phyloP scores from a whole-genome alignment of 1,284 basidiomycete genomes.

The Pseudozyma hubeiensis region DNA sequence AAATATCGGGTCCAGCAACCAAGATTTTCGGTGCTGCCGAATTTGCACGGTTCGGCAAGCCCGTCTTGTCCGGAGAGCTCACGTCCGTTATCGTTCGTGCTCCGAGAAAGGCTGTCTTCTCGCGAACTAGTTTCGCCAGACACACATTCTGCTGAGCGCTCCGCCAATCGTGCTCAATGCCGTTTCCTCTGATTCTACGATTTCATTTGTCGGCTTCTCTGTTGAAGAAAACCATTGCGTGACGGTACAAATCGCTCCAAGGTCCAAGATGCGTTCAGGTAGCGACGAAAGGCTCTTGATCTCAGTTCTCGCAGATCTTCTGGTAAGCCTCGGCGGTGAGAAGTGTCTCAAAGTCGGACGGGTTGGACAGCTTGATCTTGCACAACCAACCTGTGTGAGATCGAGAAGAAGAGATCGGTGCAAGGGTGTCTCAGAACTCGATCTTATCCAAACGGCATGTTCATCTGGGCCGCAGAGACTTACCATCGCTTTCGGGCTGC shows the following conservation, averaged over 20 bases:
- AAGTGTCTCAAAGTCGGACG: constrained; percentile 79
- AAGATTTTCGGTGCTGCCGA: not conserved
- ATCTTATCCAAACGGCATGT: too few species aligned
- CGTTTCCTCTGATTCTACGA: too few species aligned
- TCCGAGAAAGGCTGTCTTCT: not conserved
- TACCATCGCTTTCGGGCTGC: constrained; percentile 85
- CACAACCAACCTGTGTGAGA: constrained; percentile 85
- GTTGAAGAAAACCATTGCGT: constrained; percentile 20
- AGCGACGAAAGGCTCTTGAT: not conserved
- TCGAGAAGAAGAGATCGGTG: not conserved
- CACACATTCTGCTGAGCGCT: not conserved
- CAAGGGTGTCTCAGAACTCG: not conserved
- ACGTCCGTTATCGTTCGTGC: constrained; percentile 11
- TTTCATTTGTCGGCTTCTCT: constrained; percentile 5
- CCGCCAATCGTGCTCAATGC: too few species aligned
- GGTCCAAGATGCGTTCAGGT: not conserved
- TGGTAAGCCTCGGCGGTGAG: constrained; percentile 84
- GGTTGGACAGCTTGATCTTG: constrained; percentile 86
- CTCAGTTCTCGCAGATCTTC: constrained; percentile 58
- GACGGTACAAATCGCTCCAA: not conserved
- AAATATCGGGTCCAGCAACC: too few species aligned
- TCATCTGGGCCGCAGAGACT: constrained; percentile 51
- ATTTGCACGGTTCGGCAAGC: not conserved
- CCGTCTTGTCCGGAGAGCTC: constrained; percentile 16
- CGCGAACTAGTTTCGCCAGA: not conserved